Percentiles rank a stretch among this genome's conserved stretches.
Conservation (phyloP, 495 filamentous ascomycete species). For the Trichoderma reesei region DNA sequence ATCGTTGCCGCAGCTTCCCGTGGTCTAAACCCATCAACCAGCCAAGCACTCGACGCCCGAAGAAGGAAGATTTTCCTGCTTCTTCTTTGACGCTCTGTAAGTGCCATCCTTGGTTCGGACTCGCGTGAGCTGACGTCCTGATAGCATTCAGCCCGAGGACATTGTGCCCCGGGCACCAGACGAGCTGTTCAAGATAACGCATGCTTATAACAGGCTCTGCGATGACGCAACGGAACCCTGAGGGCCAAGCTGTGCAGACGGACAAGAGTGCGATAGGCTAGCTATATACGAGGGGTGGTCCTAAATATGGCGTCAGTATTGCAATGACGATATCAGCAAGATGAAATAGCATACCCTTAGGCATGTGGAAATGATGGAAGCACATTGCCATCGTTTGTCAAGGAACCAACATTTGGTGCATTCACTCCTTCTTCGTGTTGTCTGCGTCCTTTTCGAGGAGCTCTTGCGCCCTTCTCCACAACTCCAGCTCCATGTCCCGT, state of each 20-base stretch:
- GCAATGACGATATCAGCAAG: neutral
- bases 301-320: neutral
- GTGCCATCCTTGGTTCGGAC: neutral
- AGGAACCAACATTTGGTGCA: constrained; percentile 10
- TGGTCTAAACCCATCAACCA: neutral
- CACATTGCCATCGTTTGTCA: neutral
- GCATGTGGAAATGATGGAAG: neutral
- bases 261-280: neutral
- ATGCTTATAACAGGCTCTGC: constrained; percentile 9
- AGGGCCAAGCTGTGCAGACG: no score
- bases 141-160: neutral
- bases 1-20: neutral
- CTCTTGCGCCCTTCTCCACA: constrained; percentile 53
- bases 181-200: neutral
- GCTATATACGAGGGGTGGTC: neutral
- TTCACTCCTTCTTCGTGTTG: constrained; percentile 15
- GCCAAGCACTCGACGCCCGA: constrained; percentile 14
- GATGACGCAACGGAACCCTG: neutral
- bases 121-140: neutral
- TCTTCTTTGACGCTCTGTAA: constrained; percentile 28
- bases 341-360: neutral
- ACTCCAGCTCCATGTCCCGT: constrained; percentile 66
- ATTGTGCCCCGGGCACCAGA: neutral
- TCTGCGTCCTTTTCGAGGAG: constrained; percentile 17
- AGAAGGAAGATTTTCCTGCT: constrained; percentile 21